Evolutionary conservation across 768 basidiomycete genomes (phyloP), one percentile per base, ranked within the genome.

Genomic region (Lepiota brunneoincarnata): DNA sequence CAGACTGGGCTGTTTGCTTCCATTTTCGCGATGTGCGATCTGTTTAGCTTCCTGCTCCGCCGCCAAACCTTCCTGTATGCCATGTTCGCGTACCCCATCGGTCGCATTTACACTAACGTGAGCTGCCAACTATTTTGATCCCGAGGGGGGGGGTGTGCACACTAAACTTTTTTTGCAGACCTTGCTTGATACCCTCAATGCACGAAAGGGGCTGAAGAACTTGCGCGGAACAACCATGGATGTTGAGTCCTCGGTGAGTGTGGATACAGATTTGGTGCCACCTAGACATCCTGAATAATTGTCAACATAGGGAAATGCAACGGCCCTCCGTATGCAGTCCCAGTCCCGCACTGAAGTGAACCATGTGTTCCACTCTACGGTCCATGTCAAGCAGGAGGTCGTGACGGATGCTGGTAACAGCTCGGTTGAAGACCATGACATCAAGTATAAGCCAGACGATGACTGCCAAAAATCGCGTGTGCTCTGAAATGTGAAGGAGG

Each of bases 1-100:
- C 79, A 81, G 56, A 82, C 81, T 3, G 80, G 81, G 37, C 57
- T 79, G 4, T 81, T 82, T 54, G 77, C 75, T 11, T 75, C 76
- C 0, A 65, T 79, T 1, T 80, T 83, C 45, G 78, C 81, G 9
- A 58, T 81, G 34, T 77, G 71, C 1, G 79, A 82, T 61, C 61
- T 83, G 23, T 72, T 80, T 51, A 69, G 67, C 20, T 73, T 73
- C 57, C 53, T 69, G 37, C 61, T 76, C 9, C 61, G 71, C 39
- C 63, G 67, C 37, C 51, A 74, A n/a, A 69, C 68, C n/a, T 65
- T 67, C 34, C 47, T 72, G 12, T 70, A 72, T 38, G 67, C 69
- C 7, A 67, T 72, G 66, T 72, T 70, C 39, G 67, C 69, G 10
- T 68, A 65, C 47, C 70, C 70, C 14, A 62, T 72, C 20, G 70